A percentile compares a stretch with the other conserved stretches of the same genome.
phyloP scores from a whole-genome alignment of 352 stramenopile species.

The Globisporangium radiosum region DNA sequence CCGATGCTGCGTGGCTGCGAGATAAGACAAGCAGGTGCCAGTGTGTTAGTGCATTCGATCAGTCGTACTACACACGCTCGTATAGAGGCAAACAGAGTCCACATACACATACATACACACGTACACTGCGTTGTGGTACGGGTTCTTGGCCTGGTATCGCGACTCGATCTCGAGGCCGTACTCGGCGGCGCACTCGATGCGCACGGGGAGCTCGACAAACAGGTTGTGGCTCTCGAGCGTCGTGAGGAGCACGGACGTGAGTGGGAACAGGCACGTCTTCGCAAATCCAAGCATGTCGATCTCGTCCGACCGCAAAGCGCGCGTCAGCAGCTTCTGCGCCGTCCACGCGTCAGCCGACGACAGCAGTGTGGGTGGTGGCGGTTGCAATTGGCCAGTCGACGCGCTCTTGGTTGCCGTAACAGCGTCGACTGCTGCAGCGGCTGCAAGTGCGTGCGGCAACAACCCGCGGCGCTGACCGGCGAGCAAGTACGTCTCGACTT shows the following conservation, averaged over 20 bases:
- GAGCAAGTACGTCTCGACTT: constrained; percentile 44
- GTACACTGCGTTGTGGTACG: constrained; percentile 76
- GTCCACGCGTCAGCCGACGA: constrained; percentile 23
- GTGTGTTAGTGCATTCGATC: background rate
- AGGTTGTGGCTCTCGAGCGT: constrained; percentile 62
- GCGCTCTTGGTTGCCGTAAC: background rate
- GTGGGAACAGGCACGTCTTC: constrained; percentile 31
- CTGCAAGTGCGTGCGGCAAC: background rate
- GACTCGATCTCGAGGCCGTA: constrained; percentile 62
- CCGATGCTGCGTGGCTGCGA: constrained; percentile 53
- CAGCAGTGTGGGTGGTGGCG: background rate
- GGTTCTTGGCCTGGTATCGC: constrained; percentile 64
- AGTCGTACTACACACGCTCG: background rate
- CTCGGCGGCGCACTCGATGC: constrained; percentile 40
- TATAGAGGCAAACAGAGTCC: background rate
- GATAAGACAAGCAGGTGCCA: background rate
- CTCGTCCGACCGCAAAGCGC: constrained; percentile 29
- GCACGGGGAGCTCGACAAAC: constrained; percentile 47
- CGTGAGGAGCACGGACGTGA: constrained; percentile 54
- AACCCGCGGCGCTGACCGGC: constrained; percentile 8
- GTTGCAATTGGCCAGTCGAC: too few species aligned
- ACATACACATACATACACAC: constrained; percentile 3
- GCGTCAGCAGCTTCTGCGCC: constrained; percentile 28
- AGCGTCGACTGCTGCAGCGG: background rate
- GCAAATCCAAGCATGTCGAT: constrained; percentile 51